Conservation (phyloP, 2,329 filamentous ascomycete species). For the Pseudopyrenochaeta lycopersici region DNA sequence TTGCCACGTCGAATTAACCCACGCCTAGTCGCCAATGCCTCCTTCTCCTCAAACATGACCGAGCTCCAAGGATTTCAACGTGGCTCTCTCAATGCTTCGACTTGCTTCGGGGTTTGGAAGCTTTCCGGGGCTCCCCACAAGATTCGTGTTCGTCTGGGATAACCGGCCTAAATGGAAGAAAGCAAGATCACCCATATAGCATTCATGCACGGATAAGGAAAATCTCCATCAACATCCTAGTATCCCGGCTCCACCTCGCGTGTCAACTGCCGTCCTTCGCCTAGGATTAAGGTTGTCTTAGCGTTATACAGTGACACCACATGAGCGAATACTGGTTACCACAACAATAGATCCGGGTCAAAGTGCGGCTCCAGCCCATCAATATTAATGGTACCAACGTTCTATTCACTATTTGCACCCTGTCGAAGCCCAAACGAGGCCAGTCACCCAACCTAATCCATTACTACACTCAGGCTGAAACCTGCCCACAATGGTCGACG, state of each 20-base stretch:
- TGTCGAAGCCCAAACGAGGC: conserved; percentile 14
- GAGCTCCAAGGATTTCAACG: neutral
- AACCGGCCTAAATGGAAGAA: conserved; percentile 18
- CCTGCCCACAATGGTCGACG: conserved; percentile 24
- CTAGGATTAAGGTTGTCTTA: conserved; percentile 2
- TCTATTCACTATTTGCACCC: conserved; percentile 21
- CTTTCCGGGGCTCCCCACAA: conserved; percentile 18
- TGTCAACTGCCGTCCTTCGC: conserved; percentile 24
- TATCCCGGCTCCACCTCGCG: conserved; percentile 9
- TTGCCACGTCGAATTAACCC: neutral
- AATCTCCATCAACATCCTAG: conserved; percentile 11
- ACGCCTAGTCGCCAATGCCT: neutral
- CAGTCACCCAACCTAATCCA: conserved; percentile 21
- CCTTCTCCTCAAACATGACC: neutral
- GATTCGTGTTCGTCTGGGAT: conserved; percentile 5
- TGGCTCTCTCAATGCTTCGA: too few relatives aligned
- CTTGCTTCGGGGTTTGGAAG: neutral
- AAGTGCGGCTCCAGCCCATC: conserved; percentile 22
- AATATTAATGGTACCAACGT: conserved; percentile 32
- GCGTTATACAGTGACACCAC: conserved; percentile 14
- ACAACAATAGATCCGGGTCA: conserved; percentile 28
- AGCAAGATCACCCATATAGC: conserved; percentile 15
- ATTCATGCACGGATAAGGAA: conserved; percentile 10
- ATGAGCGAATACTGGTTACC: conserved; percentile 17
- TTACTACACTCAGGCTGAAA: conserved; percentile 37